These are phyloP conservation scores for Vickermania ingenoplastis DNA, from an alignment of 208 protist species.

Conservation along the genomic window DNA sequence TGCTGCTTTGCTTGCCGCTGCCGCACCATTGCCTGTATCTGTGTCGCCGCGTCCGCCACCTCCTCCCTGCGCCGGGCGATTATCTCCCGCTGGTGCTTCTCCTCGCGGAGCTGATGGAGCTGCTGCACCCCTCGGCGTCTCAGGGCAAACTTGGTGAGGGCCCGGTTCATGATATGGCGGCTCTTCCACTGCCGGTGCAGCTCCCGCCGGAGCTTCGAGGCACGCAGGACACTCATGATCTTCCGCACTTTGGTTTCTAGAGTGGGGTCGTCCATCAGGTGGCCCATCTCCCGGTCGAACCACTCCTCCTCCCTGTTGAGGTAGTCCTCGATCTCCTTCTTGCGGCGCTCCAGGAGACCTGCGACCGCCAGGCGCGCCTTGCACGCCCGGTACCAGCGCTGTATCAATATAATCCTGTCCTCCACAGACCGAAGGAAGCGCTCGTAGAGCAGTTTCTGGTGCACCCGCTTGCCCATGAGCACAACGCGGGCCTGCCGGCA, in stretches of 20 bases:
- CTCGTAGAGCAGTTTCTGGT: constrained; percentile 23
- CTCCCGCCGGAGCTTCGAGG: constrained; percentile 19
- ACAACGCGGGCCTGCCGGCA: constrained; percentile 11
- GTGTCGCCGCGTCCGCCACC: constrained; percentile 30
- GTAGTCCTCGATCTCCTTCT: constrained; percentile 21
- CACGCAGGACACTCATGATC: constrained; percentile 43
- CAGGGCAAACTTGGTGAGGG: constrained; percentile 27
- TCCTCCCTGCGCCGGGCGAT: constrained; percentile 38
- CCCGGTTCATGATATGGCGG: constrained; percentile 16
- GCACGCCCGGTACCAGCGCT: constrained; percentile 35
- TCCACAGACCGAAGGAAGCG: constrained; percentile 4
- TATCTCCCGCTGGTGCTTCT: constrained; percentile 4
- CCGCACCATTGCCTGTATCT: constrained; percentile 38
- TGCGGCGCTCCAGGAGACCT: constrained; percentile 6
- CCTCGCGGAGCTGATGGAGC: constrained; percentile 18
- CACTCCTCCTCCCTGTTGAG: constrained; percentile 11
- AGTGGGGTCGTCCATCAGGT: constrained; percentile 14
- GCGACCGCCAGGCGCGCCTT: constrained; percentile 4
- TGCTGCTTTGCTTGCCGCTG: constrained; percentile 19
- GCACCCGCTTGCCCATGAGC: constrained; percentile 17
- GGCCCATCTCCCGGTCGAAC: constrained; percentile 17
- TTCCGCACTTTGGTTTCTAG: constrained; percentile 11
- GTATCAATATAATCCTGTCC: constrained; percentile 13
- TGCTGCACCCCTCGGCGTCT: constrained; percentile 13
- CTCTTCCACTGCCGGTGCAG: constrained; percentile 9